Conservation (phyloP, 345 rosid species). For the Hibiscus trionum region DNA sequence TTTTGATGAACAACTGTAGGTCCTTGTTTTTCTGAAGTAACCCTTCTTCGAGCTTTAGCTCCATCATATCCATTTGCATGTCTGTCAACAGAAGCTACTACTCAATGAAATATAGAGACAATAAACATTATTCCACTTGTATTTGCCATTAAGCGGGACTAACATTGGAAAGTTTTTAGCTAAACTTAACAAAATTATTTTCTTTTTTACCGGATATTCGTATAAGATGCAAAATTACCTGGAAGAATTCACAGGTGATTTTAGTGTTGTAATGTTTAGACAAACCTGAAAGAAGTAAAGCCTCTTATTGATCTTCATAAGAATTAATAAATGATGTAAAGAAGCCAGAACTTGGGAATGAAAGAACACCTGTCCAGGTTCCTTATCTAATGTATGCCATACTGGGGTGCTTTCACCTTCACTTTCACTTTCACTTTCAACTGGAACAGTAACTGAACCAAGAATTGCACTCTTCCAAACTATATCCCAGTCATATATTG, state of each 20-base stretch:
- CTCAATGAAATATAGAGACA: slow-evolving; percentile 1
- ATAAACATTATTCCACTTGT: neutral
- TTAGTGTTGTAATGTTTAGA: slow-evolving; percentile 70
- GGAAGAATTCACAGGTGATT: slow-evolving; percentile 47
- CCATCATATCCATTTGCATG: slow-evolving; percentile 68
- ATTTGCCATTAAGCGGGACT: neutral
- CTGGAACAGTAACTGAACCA: slow-evolving; percentile 78
- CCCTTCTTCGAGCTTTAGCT: slow-evolving; percentile 60
- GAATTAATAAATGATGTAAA: slow-evolving; percentile 6
- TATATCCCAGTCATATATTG: slow-evolving; percentile 99
- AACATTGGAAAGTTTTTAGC: neutral
- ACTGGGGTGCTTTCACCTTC: slow-evolving; percentile 86
- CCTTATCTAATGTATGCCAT: slow-evolving; percentile 83
- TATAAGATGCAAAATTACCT: slow-evolving; percentile 36
- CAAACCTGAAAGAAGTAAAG: slow-evolving; percentile 57
- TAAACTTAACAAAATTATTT: neutral
- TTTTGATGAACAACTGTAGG: slow-evolving; percentile 94
- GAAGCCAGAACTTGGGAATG: slow-evolving; percentile 10
- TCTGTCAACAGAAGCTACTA: slow-evolving; percentile 28
- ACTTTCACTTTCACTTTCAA: slow-evolving; percentile 81
- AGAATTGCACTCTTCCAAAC: slow-evolving; percentile 97
- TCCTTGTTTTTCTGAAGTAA: slow-evolving; percentile 61
- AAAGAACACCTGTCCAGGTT: slow-evolving; percentile 80
- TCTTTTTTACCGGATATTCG: neutral
- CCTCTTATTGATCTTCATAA: slow-evolving; percentile 13